phyloP scores from a whole-genome alignment of 1,284 basidiomycete species.

The Amylostereum chailletii region DNA sequence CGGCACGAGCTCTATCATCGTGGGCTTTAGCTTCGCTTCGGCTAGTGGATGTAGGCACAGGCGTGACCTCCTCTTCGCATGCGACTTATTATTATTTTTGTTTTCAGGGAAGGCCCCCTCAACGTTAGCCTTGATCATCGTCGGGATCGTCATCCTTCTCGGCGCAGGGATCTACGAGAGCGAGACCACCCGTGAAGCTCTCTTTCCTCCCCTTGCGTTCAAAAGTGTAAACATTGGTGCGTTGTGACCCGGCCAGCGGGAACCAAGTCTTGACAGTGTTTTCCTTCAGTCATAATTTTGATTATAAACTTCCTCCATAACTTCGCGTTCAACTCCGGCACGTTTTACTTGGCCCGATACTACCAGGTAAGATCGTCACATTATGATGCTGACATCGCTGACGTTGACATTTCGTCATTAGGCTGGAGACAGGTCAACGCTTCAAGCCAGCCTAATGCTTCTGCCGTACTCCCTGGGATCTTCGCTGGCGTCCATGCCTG shows the following conservation, averaged over 20 bases:
- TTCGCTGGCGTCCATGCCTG: constrained; percentile 72
- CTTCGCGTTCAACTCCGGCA: constrained; percentile 71
- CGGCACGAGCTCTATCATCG: constrained; percentile 64
- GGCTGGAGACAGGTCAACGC: constrained; percentile 51
- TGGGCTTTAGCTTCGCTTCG: constrained; percentile 70
- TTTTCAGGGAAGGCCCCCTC: constrained; percentile 48
- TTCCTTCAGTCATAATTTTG: constrained; percentile 48
- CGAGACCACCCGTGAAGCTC: constrained; percentile 52
- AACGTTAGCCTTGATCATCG: constrained; percentile 50
- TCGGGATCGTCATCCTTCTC: constrained; percentile 45
- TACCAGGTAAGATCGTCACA: constrained; percentile 48
- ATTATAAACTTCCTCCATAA: constrained; percentile 69
- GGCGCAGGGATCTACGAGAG: constrained; percentile 58
- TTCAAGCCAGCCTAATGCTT: constrained; percentile 66
- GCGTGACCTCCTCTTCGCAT: constrained; percentile 3
- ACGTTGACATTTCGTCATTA: constrained; percentile 1
- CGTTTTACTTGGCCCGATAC: constrained; percentile 73
- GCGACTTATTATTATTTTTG: constrained; percentile 4
- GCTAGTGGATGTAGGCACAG: constrained; percentile 52
- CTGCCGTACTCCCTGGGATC: constrained; percentile 77
- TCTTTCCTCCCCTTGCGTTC: constrained; percentile 62
- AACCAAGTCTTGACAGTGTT: constrained; percentile 4
- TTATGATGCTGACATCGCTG: background rate
- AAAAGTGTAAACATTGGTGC: constrained; percentile 49
- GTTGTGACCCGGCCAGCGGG: constrained; percentile 16